Base-by-base conservation (phyloP, 192 early-diverging fungal species). In the Backusella sp. region DNA sequence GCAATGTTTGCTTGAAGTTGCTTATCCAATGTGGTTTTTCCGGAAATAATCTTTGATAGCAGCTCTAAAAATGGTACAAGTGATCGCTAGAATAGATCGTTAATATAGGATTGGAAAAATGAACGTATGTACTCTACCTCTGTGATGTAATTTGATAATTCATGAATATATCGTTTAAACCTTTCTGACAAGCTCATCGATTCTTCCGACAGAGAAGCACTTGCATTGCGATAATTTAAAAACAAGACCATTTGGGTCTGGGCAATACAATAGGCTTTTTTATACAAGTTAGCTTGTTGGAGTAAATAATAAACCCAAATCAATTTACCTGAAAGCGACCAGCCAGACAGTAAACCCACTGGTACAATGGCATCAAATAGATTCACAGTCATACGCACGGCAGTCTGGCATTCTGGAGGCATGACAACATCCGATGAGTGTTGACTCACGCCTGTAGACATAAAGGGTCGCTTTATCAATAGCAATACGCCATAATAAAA, bases 211-310 rank as follows among this genome's bases (percentile, higher is more conserved):
- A 30, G 1, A 32, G 41, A 28, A 0, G 70, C 39, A 49, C 26
- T 32, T 30, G 28, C 42, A 49, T 71, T 49, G n/a, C 17, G 26
- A 34, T 49, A 71, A n/a, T 71, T 71, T 32, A 71, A 71, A 32
- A 71, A 71, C 14, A 71, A 46, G 19, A 71, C 6, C 70, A 71
- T 71, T 49, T 71, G 70, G 19, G 44, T 49, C 19, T 71, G 70
- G 30, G 26, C 28, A 30, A 71, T 28, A 8, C 70, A 49, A 71
- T 30, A 71, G 7, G 39, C 70, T 32, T 32, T 32, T 32, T 32
- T 32, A 32, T 32, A 32, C 32, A 32, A 32, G 32, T 32, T 32
- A 32, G 32, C 32, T 32, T 32, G 32, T 32, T 32, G 32, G 3
- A 32, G 2, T 32, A 32, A 32, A 32, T 32, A 32, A 32, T 0